Percentiles rank a stretch among this genome's conserved stretches.
Evolutionary conservation across 176 grass and related monocot genomes (phyloP).

Genomic region (Paspalum vaginatum): DNA sequence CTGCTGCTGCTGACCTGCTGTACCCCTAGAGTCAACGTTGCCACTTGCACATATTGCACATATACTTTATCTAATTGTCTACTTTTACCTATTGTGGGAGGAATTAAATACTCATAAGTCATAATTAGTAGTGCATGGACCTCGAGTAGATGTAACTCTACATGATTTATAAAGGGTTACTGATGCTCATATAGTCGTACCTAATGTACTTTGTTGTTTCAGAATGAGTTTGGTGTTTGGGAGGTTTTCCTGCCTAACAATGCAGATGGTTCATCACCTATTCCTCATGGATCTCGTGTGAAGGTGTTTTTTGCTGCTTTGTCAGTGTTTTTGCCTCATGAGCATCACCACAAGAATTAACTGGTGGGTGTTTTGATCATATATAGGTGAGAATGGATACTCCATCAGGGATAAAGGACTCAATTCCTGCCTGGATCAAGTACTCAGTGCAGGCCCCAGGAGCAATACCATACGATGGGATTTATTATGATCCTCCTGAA

Average conservation of each 20-base stretch:
- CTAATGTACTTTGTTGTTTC: slow-evolving; percentile 44
- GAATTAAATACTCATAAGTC: slow-evolving; percentile 1
- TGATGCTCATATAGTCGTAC: slow-evolving; percentile 31
- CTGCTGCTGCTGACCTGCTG: not conserved
- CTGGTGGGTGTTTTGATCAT: slow-evolving; percentile 18
- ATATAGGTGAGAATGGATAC: slow-evolving; percentile 92
- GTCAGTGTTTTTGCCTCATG: not conserved
- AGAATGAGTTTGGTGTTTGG: slow-evolving; percentile 93
- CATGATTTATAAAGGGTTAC: slow-evolving; percentile 36
- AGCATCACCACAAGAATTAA: slow-evolving; percentile 31
- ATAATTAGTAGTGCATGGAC: slow-evolving; percentile 20
- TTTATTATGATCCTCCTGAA: slow-evolving; percentile 95
- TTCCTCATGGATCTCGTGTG: slow-evolving; percentile 85
- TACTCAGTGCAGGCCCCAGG: slow-evolving; percentile 81
- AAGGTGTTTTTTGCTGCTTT: slow-evolving; percentile 57
- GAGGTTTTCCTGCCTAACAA: slow-evolving; percentile 93
- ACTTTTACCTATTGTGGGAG: slow-evolving; percentile 1
- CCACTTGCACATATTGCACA: not conserved
- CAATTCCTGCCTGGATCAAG: slow-evolving; percentile 98
- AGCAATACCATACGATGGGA: slow-evolving; percentile 90
- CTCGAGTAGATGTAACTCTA: not conserved
- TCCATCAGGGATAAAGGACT: slow-evolving; percentile 91
- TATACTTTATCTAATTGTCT: not conserved
- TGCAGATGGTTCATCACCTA: slow-evolving; percentile 79
- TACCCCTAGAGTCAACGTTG: not conserved